Evolutionary conservation across 2,329 filamentous ascomycete genomes (phyloP), one percentile per base, ranked within the genome.

Genomic region (Xylariaceae sp.): DNA sequence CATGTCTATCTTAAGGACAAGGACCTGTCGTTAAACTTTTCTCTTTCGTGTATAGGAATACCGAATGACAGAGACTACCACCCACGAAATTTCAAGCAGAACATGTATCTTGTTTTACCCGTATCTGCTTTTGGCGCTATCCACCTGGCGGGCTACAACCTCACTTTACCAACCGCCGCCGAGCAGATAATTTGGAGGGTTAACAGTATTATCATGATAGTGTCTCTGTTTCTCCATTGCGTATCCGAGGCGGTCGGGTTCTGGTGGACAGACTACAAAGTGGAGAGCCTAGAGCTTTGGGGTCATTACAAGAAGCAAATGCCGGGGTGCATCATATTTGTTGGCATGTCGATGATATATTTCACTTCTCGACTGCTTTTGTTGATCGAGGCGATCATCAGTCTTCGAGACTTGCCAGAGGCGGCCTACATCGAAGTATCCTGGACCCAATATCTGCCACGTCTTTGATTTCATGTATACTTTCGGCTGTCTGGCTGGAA

Each of bases 21-120:
- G n/a, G n/a, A n/a, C n/a, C n/a, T n/a, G n/a, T n/a, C n/a, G n/a
- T n/a, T n/a, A n/a, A n/a, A n/a, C n/a, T n/a, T n/a, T n/a, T n/a
- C n/a, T n/a, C n/a, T n/a, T n/a, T 21, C 21, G 15, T 13, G 10
- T 16, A 16, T 21, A 54, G 45, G 45, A 9, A 54, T 54, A 18
- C 37, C 45, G 11, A 55, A 46, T 35, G 52, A 50, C 21, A 36
- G 52, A 41, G 46, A 55, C 29, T 55, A 44, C 11, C 33, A 46
- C 5, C 52, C 52, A 3, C 33, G 46, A 40, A 50, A 18, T 9
- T 41, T 55, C 9, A 39, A 40, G 47, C 39, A 55, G 27, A 55
- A 50, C n/a, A 10, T 46, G 16, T 51, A 50, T 27, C 29, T 50
- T 4, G 46, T 44, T 6, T 18, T 50, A 21, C 52, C 52, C 1